Evolutionary conservation across 31 red algal genomes (phyloP), one percentile per base, ranked within the genome.

Genomic region (Asparagopsis taxiformis): DNA sequence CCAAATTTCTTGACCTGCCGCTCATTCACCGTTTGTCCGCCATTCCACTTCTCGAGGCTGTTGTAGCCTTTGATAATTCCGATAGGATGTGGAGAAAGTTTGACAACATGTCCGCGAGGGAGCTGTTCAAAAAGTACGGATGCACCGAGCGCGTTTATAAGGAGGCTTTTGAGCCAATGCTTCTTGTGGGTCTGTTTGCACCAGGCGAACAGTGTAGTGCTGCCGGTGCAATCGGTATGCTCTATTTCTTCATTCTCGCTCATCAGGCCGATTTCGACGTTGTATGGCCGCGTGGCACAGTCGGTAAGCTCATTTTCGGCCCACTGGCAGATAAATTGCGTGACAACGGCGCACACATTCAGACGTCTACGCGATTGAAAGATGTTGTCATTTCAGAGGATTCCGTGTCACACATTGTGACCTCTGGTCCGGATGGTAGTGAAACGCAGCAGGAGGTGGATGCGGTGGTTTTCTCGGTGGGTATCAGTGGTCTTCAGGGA

Each of bases 231-330:
- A 51, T 97, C 28, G 93, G 81, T 28, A 87, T 97, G 80, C 54
- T 97, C 44, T 85, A 91, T 31, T 97, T 82, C 53, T 97, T 87
- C 61, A 91, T 91, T 57, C 63, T 97, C 16, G 80, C 79, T 11
- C 86, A 97, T 49, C 93, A 97, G 72, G 75, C 77, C 1, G 75
- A 87, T 31, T 97, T 97, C 71, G 93, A 97, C 31, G 93, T 97
- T 7, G 82, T 87, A 13, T 97, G 93, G 93, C 82, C 82, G 25
- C 86, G 93, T 16, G 86, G 82, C 25, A 97, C 93, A 22, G 78
- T 85, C 29, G 93, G 81, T 13, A 80, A 79, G 28, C 55, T 70
- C 62, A 87, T 91, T 29, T 97, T 97, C 67, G 59, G 51, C 13
- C 93, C 93, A 0, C 75, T 90, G 29, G 75, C 83, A 1, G 63